Evolutionary conservation across 2,329 filamentous ascomycete species (phyloP).

Genomic region (Sporothrix pseudoabietina): DNA sequence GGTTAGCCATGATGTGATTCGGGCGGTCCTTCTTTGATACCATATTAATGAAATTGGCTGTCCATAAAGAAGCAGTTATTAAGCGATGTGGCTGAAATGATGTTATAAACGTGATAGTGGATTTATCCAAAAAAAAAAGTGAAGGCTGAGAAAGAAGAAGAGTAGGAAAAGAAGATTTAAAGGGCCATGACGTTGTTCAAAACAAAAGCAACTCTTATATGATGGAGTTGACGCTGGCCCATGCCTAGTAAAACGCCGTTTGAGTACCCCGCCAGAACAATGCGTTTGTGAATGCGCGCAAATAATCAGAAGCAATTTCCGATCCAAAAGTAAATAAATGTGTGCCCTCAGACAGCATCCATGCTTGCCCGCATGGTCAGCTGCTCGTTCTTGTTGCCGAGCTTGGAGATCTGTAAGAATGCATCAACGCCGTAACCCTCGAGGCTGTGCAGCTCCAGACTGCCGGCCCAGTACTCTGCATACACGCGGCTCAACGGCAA

Average conservation of each 20-base stretch:
- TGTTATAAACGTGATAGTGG: neutral
- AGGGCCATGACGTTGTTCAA: neutral
- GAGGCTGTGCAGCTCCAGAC: conserved; percentile 83
- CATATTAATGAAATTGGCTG: conserved; percentile 25
- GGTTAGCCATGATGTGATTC: conserved; percentile 7
- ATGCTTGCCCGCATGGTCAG: conserved; percentile 76
- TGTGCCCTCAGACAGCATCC: conserved; percentile 63
- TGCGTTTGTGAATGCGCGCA: conserved; percentile 3
- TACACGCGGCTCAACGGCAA: conserved; percentile 92
- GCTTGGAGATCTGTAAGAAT: conserved; percentile 91
- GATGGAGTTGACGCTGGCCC: neutral
- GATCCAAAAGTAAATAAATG: neutral
- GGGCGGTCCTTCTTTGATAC: conserved; percentile 24
- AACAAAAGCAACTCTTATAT: neutral
- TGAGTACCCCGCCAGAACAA: conserved; percentile 16
- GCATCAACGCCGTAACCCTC: conserved; percentile 96
- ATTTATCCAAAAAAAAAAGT: conserved; percentile 1
- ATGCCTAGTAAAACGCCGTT: neutral
- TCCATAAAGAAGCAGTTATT: neutral
- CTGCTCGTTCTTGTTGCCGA: conserved; percentile 98
- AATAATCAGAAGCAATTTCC: conserved; percentile 2
- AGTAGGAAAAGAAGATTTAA: neutral
- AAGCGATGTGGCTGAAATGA: neutral
- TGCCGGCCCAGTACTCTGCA: conserved; percentile 97
- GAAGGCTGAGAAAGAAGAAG: neutral